phyloP scores from a whole-genome alignment of 768 basidiomycete genomes.

The Dictyophora rubrovolvata region DNA sequence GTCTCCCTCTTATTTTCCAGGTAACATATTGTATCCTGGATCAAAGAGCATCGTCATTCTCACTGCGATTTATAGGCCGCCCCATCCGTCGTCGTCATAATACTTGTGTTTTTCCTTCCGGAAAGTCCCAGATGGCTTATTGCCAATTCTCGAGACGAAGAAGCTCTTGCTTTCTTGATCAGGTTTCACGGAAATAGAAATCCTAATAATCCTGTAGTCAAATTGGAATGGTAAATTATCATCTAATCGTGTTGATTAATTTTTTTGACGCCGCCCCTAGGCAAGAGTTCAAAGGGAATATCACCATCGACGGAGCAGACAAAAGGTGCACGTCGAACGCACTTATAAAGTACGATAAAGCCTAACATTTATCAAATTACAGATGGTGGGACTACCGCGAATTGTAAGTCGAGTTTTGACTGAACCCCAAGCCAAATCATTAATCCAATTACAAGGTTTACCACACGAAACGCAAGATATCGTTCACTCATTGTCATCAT shows the following conservation, averaged over 20 bases:
- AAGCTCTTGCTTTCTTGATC: slow-evolving; percentile 37
- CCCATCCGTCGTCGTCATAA: slow-evolving; percentile 29
- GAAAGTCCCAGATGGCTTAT: slow-evolving; percentile 48
- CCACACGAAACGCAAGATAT: slow-evolving; percentile 36
- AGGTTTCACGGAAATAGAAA: slow-evolving; percentile 46
- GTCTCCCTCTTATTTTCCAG: slow-evolving; percentile 44
- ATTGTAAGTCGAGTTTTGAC: slow-evolving; percentile 15
- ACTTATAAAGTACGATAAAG: not conserved
- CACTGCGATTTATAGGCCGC: slow-evolving; percentile 19
- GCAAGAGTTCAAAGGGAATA: slow-evolving; percentile 38
- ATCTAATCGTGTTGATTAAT: not conserved
- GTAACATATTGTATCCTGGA: not conserved
- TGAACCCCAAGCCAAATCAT: too few species aligned
- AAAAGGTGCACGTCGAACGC: slow-evolving; percentile 23
- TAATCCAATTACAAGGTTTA: slow-evolving; percentile 19
- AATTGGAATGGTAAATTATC: slow-evolving; percentile 31
- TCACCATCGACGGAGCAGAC: slow-evolving; percentile 41
- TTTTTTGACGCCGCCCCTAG: not conserved
- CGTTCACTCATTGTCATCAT: slow-evolving; percentile 38
- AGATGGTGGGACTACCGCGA: slow-evolving; percentile 44
- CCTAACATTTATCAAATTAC: not conserved
- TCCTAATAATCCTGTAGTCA: slow-evolving; percentile 38
- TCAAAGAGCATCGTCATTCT: too few species aligned
- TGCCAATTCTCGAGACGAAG: slow-evolving; percentile 36
- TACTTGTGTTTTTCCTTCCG: slow-evolving; percentile 24